A percentile compares a stretch with the other conserved stretches of the same genome.
Conservation (phyloP, 2,329 filamentous ascomycete species). For the Apiospora kogelbergensis region DNA sequence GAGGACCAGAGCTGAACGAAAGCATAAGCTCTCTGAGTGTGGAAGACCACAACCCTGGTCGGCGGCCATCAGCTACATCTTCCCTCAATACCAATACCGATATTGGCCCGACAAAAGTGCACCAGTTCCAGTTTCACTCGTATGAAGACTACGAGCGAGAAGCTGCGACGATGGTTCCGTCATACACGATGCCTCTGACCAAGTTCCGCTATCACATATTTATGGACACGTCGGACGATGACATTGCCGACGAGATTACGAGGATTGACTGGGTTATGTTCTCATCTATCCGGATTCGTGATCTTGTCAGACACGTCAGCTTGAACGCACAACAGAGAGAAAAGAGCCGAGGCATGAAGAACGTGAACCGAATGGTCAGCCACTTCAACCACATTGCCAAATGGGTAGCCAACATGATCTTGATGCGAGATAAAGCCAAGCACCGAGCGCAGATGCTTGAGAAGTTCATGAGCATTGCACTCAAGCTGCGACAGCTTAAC, state of each 20-base stretch:
- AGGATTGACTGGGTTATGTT: slow-evolving; percentile 99
- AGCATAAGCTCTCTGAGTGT: slow-evolving; percentile 50
- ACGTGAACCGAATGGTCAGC: slow-evolving; percentile 91
- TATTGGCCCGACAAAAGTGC: slow-evolving; percentile 33
- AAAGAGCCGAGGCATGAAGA: slow-evolving; percentile 73
- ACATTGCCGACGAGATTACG: slow-evolving; percentile 88
- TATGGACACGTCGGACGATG: slow-evolving; percentile 82
- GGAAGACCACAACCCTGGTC: slow-evolving; percentile 37
- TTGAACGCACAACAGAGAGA: slow-evolving; percentile 70
- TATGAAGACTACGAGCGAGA: slow-evolving; percentile 81
- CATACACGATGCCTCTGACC: slow-evolving; percentile 67
- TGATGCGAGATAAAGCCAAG: slow-evolving; percentile 93
- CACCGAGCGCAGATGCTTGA: slow-evolving; percentile 89
- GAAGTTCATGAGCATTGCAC: slow-evolving; percentile 90
- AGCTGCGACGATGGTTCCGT: slow-evolving; percentile 70
- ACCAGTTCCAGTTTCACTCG: slow-evolving; percentile 59
- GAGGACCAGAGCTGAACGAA: slow-evolving; percentile 37
- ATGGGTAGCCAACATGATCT: slow-evolving; percentile 80
- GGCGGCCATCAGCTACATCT: slow-evolving; percentile 47
- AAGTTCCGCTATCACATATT: slow-evolving; percentile 89
- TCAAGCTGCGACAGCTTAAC: slow-evolving; percentile 85
- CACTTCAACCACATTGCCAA: slow-evolving; percentile 87
- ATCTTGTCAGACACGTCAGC: slow-evolving; percentile 89
- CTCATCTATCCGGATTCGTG: slow-evolving; percentile 87
- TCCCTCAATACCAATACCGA: slow-evolving; percentile 42